Evolutionary conservation across 2,329 filamentous ascomycete genomes (phyloP), one percentile per base, ranked within the genome.

Genomic region (Aquanectria penicillioides): DNA sequence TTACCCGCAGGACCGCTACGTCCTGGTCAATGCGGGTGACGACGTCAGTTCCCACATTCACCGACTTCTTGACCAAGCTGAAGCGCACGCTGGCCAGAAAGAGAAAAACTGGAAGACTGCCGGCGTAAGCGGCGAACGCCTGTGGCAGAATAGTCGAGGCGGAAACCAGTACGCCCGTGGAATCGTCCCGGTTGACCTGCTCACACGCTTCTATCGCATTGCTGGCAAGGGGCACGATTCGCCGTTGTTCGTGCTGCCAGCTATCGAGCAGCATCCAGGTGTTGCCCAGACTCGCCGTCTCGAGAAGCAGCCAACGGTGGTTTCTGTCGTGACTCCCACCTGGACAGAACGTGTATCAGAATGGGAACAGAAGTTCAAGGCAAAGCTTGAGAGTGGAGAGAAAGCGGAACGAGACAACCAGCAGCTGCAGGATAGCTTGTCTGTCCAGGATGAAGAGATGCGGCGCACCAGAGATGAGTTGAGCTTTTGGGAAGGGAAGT

Each of bases 181-280:
- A 0, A 75, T 87, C 15, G 77, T 83, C 1, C 71, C 75, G 17
- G 70, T 86, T 15, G 81, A 86, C 64, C 59, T 86, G 10, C 68
- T 63, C 26, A 84, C 84, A 20, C 75, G 85, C 3, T 86, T 81
- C 69, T 84, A 82, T 68, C 81, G 85, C 15, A 66, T 86, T 20
- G 78, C 79, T 20, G 77, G 77, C 15, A 75, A 75, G 12, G 78
- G 79, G 0, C 63, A 61, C 1, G 70, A 73, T 29, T 75, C 77
- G 3, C 81, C 83, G 43, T 73, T 87, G 57, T 86, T 86, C 65
- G 72, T 87, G 7, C 73, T 85, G 23, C 84, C 84, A 1, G 83
- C 80, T 3, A 78, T 79, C 56, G 74, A 77, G 11, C 71, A 77
- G 18, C 82, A 85, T 52, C 80, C 83, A 0, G 76, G 71, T 17